Percentiles rank a stretch among this genome's conserved stretches.
Conservation (phyloP, 306 rosid species). For the Purshia tridentata region DNA sequence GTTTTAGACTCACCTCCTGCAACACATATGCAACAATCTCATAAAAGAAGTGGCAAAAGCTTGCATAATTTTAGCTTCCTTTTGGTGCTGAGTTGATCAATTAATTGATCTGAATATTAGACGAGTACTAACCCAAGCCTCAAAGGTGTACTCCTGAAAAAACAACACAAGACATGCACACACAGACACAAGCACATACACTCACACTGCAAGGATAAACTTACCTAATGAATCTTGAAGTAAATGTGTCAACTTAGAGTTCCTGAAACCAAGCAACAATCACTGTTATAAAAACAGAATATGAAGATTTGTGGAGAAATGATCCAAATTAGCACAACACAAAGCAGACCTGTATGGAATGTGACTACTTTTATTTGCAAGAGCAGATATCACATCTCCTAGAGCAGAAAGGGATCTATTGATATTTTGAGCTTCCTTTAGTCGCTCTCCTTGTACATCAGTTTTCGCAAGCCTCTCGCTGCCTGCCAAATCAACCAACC, state of each 20-base stretch:
- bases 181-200: neutral
- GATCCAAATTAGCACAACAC: slow-evolving; percentile 15
- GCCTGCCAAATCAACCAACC: slow-evolving; percentile 94
- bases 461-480: slow-evolving; percentile 94
- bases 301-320: slow-evolving; percentile 3
- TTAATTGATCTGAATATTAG: neutral
- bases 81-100: neutral
- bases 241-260: slow-evolving; percentile 87
- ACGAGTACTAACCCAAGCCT: slow-evolving; percentile 5
- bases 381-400: slow-evolving; percentile 82
- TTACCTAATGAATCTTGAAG: slow-evolving; percentile 95
- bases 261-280: slow-evolving; percentile 53
- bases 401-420: slow-evolving; percentile 90
- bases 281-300: slow-evolving; percentile 14
- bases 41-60: neutral
- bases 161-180: neutral
- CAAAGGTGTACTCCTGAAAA: slow-evolving; percentile 12
- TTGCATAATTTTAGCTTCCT: neutral
- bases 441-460: slow-evolving; percentile 75
- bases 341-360: slow-evolving; percentile 72
- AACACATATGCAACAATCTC: slow-evolving; percentile 9
- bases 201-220: neutral
- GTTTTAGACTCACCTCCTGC: slow-evolving; percentile 90
- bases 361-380: slow-evolving; percentile 81
- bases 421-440: slow-evolving; percentile 87